Evolutionary conservation across 2,329 filamentous ascomycete genomes (phyloP), one percentile per base, ranked within the genome.

Genomic region (Fusarium siculi): DNA sequence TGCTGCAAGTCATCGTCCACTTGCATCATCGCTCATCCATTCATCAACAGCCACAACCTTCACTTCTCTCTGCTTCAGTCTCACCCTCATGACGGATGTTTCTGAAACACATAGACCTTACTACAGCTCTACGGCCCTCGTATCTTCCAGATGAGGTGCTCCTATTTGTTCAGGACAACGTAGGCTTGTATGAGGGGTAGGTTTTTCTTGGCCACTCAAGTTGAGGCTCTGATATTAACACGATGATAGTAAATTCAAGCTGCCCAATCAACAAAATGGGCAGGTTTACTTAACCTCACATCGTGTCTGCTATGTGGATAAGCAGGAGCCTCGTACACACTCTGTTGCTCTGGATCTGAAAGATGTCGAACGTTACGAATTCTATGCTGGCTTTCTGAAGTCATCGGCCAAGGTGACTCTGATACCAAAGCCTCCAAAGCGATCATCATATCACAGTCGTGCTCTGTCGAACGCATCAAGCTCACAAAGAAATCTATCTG

Each of bases 251-350:
- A 98, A 98, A 85, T 96, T 92, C 86, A 99, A 99, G 85, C 92
- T 99, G 61, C 93, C 94, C 40, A 91, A 95, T 79, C 94, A 97
- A 75, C 96, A 99, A 81, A 94, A 97, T 85, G 96, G 96, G 57
- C 95, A 98, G 84, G 94, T 96, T 62, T 99, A 99, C 81, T 83
- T 99, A 82, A 99, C 96, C 23, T 97, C 96, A 14, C 96, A 98
- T 83, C 93, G 96, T 59, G 91, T 94, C 70, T 99, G 96, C 85
- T 99, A 98, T 80, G 93, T 99, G 73, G 95, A 98, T 80, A 93
- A 95, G 78, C 88, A 90, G 37, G 93, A 98, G 72, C 95, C 96
- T 21, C 90, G 96, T 72, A 93, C 93, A 79, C 91, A 93, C 81
- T 97, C 95, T 1, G 89, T 95, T 37, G 93, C 93, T 21, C 87